Conservation (phyloP, 2,329 filamentous ascomycete species). For the Rhinocladiella similis region DNA sequence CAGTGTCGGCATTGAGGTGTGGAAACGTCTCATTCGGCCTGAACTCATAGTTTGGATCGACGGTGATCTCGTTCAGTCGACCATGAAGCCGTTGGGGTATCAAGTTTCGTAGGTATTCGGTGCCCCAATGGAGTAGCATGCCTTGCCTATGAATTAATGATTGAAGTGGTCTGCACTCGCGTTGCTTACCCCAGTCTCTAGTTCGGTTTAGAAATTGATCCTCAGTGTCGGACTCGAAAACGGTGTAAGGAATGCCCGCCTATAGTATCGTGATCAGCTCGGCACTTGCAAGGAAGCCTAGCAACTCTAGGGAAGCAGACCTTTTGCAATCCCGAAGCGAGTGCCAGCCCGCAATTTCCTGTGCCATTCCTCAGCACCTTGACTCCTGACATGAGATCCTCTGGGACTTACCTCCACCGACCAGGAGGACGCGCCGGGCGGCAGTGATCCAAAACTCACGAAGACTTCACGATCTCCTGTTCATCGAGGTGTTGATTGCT, state of each 20-base stretch:
- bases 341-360: conserved; percentile 4
- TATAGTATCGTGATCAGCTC: background rate
- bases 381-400: background rate
- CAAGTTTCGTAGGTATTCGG: conserved; percentile 2
- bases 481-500: background rate
- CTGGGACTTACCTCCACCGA: background rate
- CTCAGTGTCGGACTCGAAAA: conserved; percentile 3
- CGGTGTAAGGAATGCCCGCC: conserved; percentile 1
- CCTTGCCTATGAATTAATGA: background rate
- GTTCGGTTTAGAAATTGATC: background rate
- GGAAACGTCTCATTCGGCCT: background rate
- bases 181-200: conserved; percentile 5
- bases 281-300: background rate
- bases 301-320: background rate
- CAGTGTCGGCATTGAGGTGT: conserved; percentile 9
- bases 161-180: background rate
- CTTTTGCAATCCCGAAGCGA: conserved; percentile 6
- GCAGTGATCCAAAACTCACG: background rate
- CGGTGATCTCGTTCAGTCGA: background rate
- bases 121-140: conserved; percentile 9
- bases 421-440: background rate
- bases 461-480: conserved; percentile 22
- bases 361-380: background rate
- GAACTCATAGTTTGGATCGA: conserved; percentile 5
- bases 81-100: background rate